Evolutionary conservation across 768 basidiomycete species (phyloP), one percentile per base, ranked within the genome.

Genomic region (Pleurotus ostreatus): DNA sequence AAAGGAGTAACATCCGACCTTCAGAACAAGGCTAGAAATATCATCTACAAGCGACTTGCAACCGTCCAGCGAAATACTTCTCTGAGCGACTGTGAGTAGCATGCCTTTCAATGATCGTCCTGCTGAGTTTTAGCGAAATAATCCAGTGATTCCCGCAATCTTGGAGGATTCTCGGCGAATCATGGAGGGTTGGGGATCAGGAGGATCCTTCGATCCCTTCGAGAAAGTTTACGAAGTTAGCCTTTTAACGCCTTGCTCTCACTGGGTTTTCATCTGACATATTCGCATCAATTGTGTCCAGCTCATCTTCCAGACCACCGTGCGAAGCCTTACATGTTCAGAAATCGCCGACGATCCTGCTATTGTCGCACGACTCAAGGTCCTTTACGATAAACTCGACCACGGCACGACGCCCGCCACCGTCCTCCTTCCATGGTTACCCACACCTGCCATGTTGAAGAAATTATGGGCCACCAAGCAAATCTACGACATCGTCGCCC

Each of bases 391-490:
- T 63, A 74, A 70, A 37, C 75, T 92, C 54, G 89, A 92, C 62
- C 72, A 71, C 15, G 83, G 84, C 45, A 89, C 86, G 2, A 90
- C 89, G 0, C 86, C 88, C 0, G 78, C 84, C 2, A 86, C 85
- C 2, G 77, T 92, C 55, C 78, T 92, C 13, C 69, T 89, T 26
- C 89, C 89, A 38, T 91, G 89, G 89, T 71, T 91, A 48, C 89
- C 89, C 7, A 82, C 79, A 45, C 84, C 84, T 3, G 85, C 86
- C 16, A 87, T 87, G 83, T 67, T 89, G 53, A 79, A 71, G 62
- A 89, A 89, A 65, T 67, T 88, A 40, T 77, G 81, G 68, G 84
- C 89, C 13, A 90, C 89, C 30, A 90, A 88, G 68, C 73, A 83
- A 61, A 85, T 92, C 55, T 90, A 89, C 66, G 81, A 84, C 60